Base-by-base conservation (phyloP, 371 early-diverging fungal genomes). In the Synchytrium microbalum region DNA sequence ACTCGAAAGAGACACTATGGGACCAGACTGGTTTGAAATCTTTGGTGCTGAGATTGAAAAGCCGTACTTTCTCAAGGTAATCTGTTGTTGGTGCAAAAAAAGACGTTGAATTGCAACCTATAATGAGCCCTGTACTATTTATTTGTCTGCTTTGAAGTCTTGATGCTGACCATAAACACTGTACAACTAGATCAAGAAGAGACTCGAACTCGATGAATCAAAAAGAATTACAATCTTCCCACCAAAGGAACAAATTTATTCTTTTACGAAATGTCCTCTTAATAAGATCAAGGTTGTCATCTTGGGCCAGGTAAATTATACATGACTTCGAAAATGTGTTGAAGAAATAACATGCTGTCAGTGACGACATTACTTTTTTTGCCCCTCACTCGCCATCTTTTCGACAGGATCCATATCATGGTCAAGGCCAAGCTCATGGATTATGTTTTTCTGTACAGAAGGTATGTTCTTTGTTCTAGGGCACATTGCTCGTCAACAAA, bases 341-440 rank as follows among this genome's bases (percentile, higher is more conserved):
- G 27, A 27, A 29, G 24, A 16, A 10, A 38, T n/a, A 54, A 31
- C 24, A 19, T 13, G 8, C 23, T 27, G 23, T 31, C 29, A 5
- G 3, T 32, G 3, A 63, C 2, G 25, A 52, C 5, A 2, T 31
- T 25, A 2, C 26, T 3, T 59, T 3, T n/a, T 14, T 16, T 3
- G 3, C 53, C 2, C 23, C 14, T 65, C 27, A 24, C 26, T 13
- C n/a, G n/a, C n/a, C n/a, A n/a, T n/a, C n/a, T 57, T 57, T 13
- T 57, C 27, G 13, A 57, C 13, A 69, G 85, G 99, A 99, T 79
- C 99, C 99, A 25, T 99, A 99, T 76, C 98, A 98, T 71, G 87
- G 88, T 19, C 76, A 73, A 10, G 82, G 83, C 52, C 98, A 99
- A 72, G 99, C 99, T 2, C 95, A 91, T 70, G 99, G 93, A 56